These are phyloP conservation scores for Glonium stellatum DNA, from an alignment of 495 filamentous ascomycete genomes.

Conservation along the genomic window DNA sequence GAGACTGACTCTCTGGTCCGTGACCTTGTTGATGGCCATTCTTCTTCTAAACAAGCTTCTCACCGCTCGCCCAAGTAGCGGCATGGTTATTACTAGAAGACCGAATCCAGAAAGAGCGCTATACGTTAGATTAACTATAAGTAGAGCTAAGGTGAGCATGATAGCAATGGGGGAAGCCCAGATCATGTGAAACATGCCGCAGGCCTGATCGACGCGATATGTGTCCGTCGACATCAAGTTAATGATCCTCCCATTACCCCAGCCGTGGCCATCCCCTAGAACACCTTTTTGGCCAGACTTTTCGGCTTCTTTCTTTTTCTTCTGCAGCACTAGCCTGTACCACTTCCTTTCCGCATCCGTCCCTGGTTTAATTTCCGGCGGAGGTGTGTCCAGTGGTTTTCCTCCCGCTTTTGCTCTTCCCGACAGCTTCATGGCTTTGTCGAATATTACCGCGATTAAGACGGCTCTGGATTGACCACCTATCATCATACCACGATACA, in stretches of 20 bases:
- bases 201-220: conserved; percentile 79
- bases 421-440: conserved; percentile 42
- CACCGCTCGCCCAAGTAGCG: conserved; percentile 66
- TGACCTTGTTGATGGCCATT: conserved; percentile 79
- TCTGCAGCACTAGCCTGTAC: conserved; percentile 39
- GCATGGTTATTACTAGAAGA: conserved; percentile 69
- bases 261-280: conserved; percentile 64
- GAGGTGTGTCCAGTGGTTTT: conserved; percentile 27
- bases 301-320: conserved; percentile 35
- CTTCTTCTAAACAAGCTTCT: conserved; percentile 62
- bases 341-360: conserved; percentile 43
- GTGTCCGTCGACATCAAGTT: conserved; percentile 93
- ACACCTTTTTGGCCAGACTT: conserved; percentile 43
- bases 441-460: conserved; percentile 42
- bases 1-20: conserved; percentile 80
- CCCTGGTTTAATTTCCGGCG: conserved; percentile 34
- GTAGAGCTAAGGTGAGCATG: conserved; percentile 66
- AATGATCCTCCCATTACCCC: conserved; percentile 84
- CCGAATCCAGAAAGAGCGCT: conserved; percentile 84
- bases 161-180: conserved; percentile 80
- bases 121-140: conserved; percentile 79
- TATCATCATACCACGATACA: conserved; percentile 40
- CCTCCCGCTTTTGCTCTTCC: conserved; percentile 39
- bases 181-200: conserved; percentile 78
- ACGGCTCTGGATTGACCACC: conserved; percentile 38